Percentiles rank a stretch among this genome's conserved stretches.
Conservation (phyloP, 768 basidiomycete genomes). For the Gloeophyllum trabeum region DNA sequence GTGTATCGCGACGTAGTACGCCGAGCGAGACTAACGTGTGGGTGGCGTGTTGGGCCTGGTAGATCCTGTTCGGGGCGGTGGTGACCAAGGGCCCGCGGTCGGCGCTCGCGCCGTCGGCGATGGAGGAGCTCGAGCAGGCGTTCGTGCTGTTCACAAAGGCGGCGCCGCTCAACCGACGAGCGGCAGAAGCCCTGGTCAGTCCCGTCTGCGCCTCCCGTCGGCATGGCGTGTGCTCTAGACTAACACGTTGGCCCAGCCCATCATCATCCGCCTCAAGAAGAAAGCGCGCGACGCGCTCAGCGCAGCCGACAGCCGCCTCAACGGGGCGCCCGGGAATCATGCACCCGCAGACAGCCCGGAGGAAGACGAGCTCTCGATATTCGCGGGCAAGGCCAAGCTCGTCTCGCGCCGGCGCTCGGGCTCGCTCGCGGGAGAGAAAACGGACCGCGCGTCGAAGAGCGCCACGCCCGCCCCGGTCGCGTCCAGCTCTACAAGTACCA, state of each 20-base stretch:
- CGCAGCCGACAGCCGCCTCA: constrained; percentile 24
- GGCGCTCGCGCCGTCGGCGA: constrained; percentile 53
- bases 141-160: constrained; percentile 57
- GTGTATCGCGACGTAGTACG: no score
- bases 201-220: constrained; percentile 1
- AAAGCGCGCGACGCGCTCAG: constrained; percentile 50
- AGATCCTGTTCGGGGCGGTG: constrained; percentile 61
- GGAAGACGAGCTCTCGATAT: constrained; percentile 13
- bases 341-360: constrained; percentile 32
- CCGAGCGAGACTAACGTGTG: no score
- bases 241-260: constrained; percentile 29
- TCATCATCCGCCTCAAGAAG: constrained; percentile 47
- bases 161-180: constrained; percentile 44
- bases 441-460: background rate
- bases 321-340: constrained; percentile 19
- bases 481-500: background rate
- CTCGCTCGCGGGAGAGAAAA: background rate
- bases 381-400: constrained; percentile 2
- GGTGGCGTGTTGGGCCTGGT: no score
- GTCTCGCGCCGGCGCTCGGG: background rate
- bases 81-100: constrained; percentile 65
- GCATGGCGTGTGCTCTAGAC: background rate
- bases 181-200: constrained; percentile 54
- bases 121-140: constrained; percentile 59
- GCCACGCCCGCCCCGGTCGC: background rate